Percentiles rank a stretch among this genome's conserved stretches.
These are phyloP conservation scores for Leishmania martiniquensis DNA, from an alignment of 208 protist genomes.

Conservation along the genomic window DNA sequence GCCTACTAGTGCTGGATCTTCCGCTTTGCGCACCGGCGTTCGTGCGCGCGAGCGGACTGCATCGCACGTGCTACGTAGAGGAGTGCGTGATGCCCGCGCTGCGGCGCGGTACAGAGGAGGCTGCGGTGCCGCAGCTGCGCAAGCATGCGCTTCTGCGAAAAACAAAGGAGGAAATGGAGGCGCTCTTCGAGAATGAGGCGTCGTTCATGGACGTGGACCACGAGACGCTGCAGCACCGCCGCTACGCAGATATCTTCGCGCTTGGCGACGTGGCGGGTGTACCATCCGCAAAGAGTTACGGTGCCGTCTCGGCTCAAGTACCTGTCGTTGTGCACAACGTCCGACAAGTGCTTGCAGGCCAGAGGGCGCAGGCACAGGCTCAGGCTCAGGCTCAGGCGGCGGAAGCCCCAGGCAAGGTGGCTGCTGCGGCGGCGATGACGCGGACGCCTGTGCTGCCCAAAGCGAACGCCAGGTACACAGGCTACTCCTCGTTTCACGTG, in stretches of 20 bases:
- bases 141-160: constrained; percentile 10
- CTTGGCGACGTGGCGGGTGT: constrained; percentile 85
- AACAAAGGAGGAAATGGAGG: constrained; percentile 11
- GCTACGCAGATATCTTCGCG: constrained; percentile 78
- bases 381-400: not conserved
- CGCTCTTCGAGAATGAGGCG: constrained; percentile 38
- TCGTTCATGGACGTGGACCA: constrained; percentile 80
- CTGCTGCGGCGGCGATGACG: not conserved
- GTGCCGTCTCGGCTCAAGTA: constrained; percentile 73
- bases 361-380: constrained; percentile 17
- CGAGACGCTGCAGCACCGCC: constrained; percentile 74
- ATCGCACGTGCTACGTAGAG: constrained; percentile 36
- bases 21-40: constrained; percentile 73
- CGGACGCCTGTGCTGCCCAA: not conserved
- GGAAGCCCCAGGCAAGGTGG: not conserved
- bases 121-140: not conserved
- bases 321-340: constrained; percentile 88
- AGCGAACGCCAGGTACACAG: constrained; percentile 37
- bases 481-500: constrained; percentile 86
- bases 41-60: constrained; percentile 67
- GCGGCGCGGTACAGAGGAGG: constrained; percentile 1
- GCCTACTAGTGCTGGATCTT: constrained; percentile 76
- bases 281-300: constrained; percentile 84
- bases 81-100: constrained; percentile 33
- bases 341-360: constrained; percentile 40